Conservation (phyloP, 2,329 filamentous ascomycete genomes). For the Hansfordia pulvinata region DNA sequence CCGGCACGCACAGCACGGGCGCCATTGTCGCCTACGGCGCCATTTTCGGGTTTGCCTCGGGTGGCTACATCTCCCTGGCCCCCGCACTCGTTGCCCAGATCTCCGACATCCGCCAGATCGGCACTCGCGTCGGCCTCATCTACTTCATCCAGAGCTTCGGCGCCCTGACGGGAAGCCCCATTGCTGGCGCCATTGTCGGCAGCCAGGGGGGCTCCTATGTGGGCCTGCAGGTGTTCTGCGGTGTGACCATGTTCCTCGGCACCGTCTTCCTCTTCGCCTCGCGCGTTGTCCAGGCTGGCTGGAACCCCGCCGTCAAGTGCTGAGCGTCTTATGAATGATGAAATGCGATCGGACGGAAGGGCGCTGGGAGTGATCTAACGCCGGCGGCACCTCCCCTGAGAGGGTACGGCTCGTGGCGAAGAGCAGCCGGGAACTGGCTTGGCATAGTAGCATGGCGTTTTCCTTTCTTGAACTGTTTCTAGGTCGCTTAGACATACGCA, state of each 20-base stretch:
- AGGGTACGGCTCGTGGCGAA: no score
- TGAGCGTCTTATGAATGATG: no score
- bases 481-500: no score
- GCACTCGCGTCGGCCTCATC: slow-evolving; percentile 50
- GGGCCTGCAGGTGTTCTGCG: slow-evolving; percentile 52
- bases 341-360: no score
- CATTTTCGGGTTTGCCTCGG: slow-evolving; percentile 52
- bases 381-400: no score
- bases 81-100: slow-evolving; percentile 58
- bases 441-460: no score
- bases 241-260: slow-evolving; percentile 26
- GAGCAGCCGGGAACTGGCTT: no score
- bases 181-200: slow-evolving; percentile 47
- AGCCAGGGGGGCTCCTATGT: slow-evolving; percentile 37
- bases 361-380: no score
- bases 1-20: slow-evolving; percentile 26
- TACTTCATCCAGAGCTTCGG: slow-evolving; percentile 50
- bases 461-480: no score
- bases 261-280: slow-evolving; percentile 11
- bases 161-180: slow-evolving; percentile 52
- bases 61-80: slow-evolving; percentile 45
- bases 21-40: slow-evolving; percentile 45
- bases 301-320: no score
- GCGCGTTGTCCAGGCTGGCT: slow-evolving; percentile 13
- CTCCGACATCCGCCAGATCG: slow-evolving; percentile 55